A percentile compares a stretch with the other conserved stretches of the same genome.
Evolutionary conservation across 2,329 filamentous ascomycete species (phyloP).

Genomic region (Ceratocystis destructans): DNA sequence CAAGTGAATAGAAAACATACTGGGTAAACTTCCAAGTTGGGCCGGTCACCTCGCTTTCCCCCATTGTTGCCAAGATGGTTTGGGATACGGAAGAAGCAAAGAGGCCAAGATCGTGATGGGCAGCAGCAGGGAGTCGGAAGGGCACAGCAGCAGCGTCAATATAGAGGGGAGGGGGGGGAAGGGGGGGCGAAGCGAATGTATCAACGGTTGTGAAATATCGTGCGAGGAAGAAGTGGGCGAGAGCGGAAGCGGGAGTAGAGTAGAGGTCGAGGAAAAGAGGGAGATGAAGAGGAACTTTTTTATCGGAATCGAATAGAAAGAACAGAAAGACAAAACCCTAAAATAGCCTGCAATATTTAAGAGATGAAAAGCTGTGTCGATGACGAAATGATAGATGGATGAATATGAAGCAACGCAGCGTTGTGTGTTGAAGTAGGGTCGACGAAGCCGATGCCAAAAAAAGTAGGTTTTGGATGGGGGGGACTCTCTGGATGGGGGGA

Average conservation of each 20-base stretch:
- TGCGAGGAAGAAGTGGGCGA: not conserved
- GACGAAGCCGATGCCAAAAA: slow-evolving; percentile 1
- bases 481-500: not conserved
- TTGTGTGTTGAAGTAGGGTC: not conserved
- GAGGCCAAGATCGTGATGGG: slow-evolving; percentile 1
- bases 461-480: not conserved
- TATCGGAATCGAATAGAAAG: not conserved
- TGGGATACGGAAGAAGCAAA: slow-evolving; percentile 31
- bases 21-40: slow-evolving; percentile 99
- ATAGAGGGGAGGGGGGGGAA: not conserved
- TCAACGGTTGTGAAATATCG: not conserved
- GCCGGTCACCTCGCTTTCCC: slow-evolving; percentile 84
- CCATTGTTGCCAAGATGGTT: slow-evolving; percentile 66
- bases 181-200: not conserved
- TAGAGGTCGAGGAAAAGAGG: not conserved
- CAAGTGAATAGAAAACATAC: slow-evolving; percentile 43
- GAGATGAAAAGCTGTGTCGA: slow-evolving; percentile 1
- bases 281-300: slow-evolving; percentile 6
- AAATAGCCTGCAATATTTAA: not conserved
- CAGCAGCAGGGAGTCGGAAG: not conserved
- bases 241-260: not conserved
- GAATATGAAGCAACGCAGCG: slow-evolving; percentile 3
- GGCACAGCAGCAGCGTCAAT: not conserved
- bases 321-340: not conserved
- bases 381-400: slow-evolving; percentile 2